These are phyloP conservation scores for Leucaena leucocephala DNA, from an alignment of 306 rosid genomes.

Conservation along the genomic window DNA sequence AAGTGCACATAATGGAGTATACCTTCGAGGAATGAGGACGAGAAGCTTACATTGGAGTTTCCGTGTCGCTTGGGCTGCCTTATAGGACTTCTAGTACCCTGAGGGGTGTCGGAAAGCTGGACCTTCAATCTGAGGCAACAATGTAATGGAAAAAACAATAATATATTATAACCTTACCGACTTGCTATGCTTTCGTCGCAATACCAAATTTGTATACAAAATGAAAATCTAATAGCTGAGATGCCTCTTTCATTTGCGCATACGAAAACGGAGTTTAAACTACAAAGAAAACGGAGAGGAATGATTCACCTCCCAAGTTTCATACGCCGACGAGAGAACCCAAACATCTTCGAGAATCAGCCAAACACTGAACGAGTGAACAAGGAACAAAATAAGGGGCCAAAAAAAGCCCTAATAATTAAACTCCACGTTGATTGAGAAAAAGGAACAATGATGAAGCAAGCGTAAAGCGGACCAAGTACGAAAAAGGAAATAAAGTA, in stretches of 20 bases:
- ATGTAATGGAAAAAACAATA: not conserved
- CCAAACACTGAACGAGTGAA: not conserved
- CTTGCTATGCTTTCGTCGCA: not conserved
- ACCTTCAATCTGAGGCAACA: constrained; percentile 69
- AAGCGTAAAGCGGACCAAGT: constrained; percentile 5
- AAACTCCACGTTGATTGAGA: not conserved
- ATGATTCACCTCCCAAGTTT: constrained; percentile 78
- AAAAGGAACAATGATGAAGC: constrained; percentile 23
- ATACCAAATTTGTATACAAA: not conserved
- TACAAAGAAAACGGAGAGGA: not conserved
- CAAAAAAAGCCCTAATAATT: constrained; percentile 19
- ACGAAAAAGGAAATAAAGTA: not conserved
- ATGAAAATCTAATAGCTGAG: not conserved
- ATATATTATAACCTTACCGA: not conserved
- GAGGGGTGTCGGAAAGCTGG: constrained; percentile 77
- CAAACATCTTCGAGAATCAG: constrained; percentile 60
- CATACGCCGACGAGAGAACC: constrained; percentile 86
- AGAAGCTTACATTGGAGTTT: constrained; percentile 59
- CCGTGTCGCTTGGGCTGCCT: constrained; percentile 66
- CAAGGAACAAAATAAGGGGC: constrained; percentile 5
- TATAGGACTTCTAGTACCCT: constrained; percentile 83
- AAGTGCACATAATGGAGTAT: constrained; percentile 2
- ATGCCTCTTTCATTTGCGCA: not conserved
- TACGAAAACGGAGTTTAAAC: not conserved
- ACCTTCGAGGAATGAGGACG: constrained; percentile 26